These are phyloP conservation scores for Serendipita vermifera DNA, from an alignment of 768 basidiomycete genomes.

Conservation along the genomic window DNA sequence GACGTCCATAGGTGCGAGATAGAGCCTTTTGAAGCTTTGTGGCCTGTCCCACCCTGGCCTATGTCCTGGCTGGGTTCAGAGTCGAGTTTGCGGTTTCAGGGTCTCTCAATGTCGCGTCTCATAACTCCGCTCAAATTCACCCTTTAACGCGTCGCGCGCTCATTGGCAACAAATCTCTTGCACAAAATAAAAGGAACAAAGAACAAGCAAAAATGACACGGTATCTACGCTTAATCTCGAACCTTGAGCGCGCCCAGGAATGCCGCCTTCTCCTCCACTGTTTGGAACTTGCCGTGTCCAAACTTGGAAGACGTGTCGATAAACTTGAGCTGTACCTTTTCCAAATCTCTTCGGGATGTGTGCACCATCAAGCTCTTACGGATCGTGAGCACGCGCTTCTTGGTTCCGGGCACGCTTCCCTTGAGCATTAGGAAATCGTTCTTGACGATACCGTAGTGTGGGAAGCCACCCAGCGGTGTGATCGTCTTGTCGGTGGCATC, in stretches of 20 bases:
- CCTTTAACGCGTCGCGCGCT: no score
- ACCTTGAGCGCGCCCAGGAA: constrained; percentile 89
- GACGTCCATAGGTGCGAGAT: constrained; percentile 9
- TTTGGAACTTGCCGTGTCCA: constrained; percentile 96
- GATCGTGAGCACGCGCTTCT: constrained; percentile 95
- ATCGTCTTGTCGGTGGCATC: constrained; percentile 89
- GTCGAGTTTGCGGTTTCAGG: no score
- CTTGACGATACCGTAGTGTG: constrained; percentile 96
- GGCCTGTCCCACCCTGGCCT: no score
- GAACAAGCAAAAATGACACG: constrained; percentile 25
- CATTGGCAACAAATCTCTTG: no score
- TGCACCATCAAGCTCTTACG: constrained; percentile 95
- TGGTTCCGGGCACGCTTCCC: constrained; percentile 89
- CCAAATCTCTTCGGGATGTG: constrained; percentile 89
- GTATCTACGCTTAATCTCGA: constrained; percentile 54
- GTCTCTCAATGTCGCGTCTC: no score
- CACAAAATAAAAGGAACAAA: constrained; percentile 9
- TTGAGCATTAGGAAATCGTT: constrained; percentile 98
- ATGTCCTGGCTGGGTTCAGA: no score
- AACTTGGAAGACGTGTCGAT: constrained; percentile 98
- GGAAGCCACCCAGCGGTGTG: constrained; percentile 98
- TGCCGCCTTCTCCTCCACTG: constrained; percentile 87
- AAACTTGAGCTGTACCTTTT: constrained; percentile 97
- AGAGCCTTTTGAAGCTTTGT: background rate
- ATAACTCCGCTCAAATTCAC: no score